A percentile compares a stretch with the other conserved stretches of the same genome.
phyloP scores from a whole-genome alignment of 192 early-diverging fungal species.

The Pilobolus umbonatus region DNA sequence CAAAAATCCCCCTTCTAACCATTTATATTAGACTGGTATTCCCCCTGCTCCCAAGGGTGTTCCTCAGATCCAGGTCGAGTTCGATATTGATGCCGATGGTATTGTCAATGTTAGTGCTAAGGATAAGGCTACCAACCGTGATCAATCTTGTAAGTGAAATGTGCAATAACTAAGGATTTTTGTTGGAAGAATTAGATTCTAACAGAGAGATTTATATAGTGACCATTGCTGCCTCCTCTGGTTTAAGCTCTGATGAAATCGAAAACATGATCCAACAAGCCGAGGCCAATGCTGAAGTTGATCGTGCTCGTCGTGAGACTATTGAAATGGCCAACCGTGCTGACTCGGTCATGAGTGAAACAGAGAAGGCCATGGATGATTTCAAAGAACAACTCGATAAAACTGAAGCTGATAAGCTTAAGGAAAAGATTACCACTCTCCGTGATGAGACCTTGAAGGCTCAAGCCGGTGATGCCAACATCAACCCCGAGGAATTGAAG shows the following conservation, averaged over 20 bases:
- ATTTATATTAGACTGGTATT: constrained; percentile 52
- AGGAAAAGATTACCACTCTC: constrained; percentile 73
- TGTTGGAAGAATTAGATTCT: background rate
- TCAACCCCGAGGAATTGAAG: constrained; percentile 85
- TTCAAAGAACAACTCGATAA: constrained; percentile 95
- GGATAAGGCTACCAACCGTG: constrained; percentile 94
- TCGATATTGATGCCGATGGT: constrained; percentile 99
- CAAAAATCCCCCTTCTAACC: background rate
- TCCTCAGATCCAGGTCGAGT: constrained; percentile 97
- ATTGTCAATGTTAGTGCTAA: constrained; percentile 96
- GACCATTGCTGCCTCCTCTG: constrained; percentile 93
- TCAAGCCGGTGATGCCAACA: constrained; percentile 55
- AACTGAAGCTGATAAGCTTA: constrained; percentile 84
- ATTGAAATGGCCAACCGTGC: constrained; percentile 95
- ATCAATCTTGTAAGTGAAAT: constrained; percentile 61
- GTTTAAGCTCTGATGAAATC: constrained; percentile 90
- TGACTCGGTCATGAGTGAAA: constrained; percentile 86
- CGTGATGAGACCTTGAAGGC: constrained; percentile 72
- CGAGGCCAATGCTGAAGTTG: constrained; percentile 87
- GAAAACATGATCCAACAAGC: constrained; percentile 95
- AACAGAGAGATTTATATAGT: constrained; percentile 28
- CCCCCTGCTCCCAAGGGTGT: constrained; percentile 96
- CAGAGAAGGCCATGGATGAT: constrained; percentile 92
- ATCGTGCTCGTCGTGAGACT: constrained; percentile 88
- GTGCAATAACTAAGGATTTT: background rate